Conservation (phyloP, 257 asterid genomes). For the Petrea volubilis region DNA sequence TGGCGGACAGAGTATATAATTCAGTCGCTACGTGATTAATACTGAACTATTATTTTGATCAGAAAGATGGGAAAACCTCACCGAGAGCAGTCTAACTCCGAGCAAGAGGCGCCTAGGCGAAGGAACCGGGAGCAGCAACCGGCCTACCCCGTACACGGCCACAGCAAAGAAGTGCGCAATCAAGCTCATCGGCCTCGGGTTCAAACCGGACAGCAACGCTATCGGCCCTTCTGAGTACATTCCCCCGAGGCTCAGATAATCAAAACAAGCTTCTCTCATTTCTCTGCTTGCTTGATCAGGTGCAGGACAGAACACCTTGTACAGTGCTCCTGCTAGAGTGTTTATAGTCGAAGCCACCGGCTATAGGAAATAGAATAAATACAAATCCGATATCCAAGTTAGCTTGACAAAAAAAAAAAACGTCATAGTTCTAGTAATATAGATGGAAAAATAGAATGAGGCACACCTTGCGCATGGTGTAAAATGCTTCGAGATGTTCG, state of each 20-base stretch:
- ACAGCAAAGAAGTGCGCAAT: conserved; percentile 61
- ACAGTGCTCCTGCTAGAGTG: conserved; percentile 51
- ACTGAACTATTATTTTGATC: not conserved
- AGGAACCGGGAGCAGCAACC: conserved; percentile 45
- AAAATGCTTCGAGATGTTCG: conserved; percentile 41
- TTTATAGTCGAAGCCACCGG: conserved; percentile 59
- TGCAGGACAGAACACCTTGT: conserved; percentile 50
- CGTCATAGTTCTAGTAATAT: not conserved
- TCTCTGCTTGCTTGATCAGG: conserved; percentile 53
- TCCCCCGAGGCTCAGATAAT: conserved; percentile 50
- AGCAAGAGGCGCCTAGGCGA: conserved; percentile 43
- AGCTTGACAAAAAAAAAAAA: not conserved
- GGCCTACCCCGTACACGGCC: conserved; percentile 52
- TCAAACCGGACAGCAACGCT: conserved; percentile 49
- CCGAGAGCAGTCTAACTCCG: conserved; percentile 38
- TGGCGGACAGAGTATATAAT: too few relatives aligned
- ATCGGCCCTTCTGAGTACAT: conserved; percentile 47
- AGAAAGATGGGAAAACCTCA: conserved; percentile 18
- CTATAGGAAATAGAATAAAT: conserved; percentile 22
- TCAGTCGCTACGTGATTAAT: too few relatives aligned
- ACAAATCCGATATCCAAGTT: too few relatives aligned
- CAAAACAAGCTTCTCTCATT: conserved; percentile 57
- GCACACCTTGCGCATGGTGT: conserved; percentile 47
- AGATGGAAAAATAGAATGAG: too few relatives aligned
- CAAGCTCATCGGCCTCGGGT: conserved; percentile 52